Conservation (phyloP, 2,329 filamentous ascomycete genomes). For the Penicillium sp. region DNA sequence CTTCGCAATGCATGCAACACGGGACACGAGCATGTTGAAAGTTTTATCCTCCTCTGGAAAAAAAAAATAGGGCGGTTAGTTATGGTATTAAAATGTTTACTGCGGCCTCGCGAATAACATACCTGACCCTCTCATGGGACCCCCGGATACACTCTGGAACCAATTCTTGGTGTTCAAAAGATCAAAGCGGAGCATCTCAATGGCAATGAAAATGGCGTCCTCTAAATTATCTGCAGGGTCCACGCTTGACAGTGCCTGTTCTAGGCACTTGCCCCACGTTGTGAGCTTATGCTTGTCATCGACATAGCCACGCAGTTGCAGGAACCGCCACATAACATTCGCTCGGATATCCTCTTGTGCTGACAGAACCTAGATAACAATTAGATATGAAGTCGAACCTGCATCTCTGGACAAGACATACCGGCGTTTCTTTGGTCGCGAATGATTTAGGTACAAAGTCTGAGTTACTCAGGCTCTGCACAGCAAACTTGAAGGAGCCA, state of each 20-base stretch:
- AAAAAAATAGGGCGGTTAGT: neutral
- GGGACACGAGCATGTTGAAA: constrained; percentile 78
- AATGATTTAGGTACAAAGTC: constrained; percentile 71
- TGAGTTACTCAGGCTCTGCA: constrained; percentile 67
- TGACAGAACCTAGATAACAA: constrained; percentile 46
- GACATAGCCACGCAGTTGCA: constrained; percentile 85
- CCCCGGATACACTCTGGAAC: constrained; percentile 59
- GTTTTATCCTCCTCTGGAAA: constrained; percentile 69
- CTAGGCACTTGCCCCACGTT: constrained; percentile 77
- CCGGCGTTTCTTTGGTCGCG: constrained; percentile 53
- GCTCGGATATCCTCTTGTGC: constrained; percentile 72
- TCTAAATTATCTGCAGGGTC: constrained; percentile 62
- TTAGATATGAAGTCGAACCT: neutral
- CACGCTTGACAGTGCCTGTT: constrained; percentile 65
- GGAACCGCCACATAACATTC: constrained; percentile 82
- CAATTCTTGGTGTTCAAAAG: constrained; percentile 72
- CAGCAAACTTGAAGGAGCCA: constrained; percentile 41
- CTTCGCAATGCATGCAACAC: constrained; percentile 79
- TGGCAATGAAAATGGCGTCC: constrained; percentile 77
- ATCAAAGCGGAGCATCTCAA: constrained; percentile 79
- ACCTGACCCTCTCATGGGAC: constrained; percentile 60
- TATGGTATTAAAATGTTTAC: neutral
- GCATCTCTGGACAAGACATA: constrained; percentile 24
- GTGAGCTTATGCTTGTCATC: constrained; percentile 77
- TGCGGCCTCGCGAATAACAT: constrained; percentile 9